phyloP scores from a whole-genome alignment of 139 green algal genomes.

The Chlorella sp. region DNA sequence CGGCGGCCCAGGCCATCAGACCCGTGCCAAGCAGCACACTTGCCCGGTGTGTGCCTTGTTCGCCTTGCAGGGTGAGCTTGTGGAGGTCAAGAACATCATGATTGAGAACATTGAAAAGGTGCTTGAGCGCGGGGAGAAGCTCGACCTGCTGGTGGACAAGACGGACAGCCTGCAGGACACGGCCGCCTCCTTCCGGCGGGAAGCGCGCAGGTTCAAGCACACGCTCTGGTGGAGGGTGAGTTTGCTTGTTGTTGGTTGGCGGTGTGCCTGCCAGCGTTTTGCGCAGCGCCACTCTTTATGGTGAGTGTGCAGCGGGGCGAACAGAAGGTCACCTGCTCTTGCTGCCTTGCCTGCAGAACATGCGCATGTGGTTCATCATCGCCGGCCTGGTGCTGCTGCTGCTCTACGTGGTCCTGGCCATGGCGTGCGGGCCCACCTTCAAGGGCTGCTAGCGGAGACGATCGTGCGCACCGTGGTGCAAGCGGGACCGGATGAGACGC shows the following conservation, averaged over 20 bases:
- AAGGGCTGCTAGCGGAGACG: conserved; percentile 17
- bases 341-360: conserved; percentile 33
- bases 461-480: too few relatives aligned
- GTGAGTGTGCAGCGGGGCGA: not conserved
- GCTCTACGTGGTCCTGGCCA: conserved; percentile 47
- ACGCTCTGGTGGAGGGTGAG: conserved; percentile 71
- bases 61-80: conserved; percentile 37
- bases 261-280: not conserved
- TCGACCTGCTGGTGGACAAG: conserved; percentile 57
- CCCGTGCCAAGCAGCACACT: too few relatives aligned
- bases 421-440: conserved; percentile 54
- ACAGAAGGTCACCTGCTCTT: not conserved
- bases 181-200: conserved; percentile 75
- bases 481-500: too few relatives aligned
- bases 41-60: too few relatives aligned
- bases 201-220: conserved; percentile 51
- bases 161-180: conserved; percentile 33
- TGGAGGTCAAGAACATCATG: conserved; percentile 70
- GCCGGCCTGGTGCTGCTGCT: conserved; percentile 32
- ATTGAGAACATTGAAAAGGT: conserved; percentile 77
- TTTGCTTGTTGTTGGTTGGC: not conserved
- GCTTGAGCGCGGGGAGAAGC: conserved; percentile 38
- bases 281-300: not conserved
- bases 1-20: too few relatives aligned
- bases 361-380: conserved; percentile 43